A percentile compares a stretch with the other conserved stretches of the same genome.
phyloP scores from a whole-genome alignment of 495 filamentous ascomycete species.

The Bacidia rubella region DNA sequence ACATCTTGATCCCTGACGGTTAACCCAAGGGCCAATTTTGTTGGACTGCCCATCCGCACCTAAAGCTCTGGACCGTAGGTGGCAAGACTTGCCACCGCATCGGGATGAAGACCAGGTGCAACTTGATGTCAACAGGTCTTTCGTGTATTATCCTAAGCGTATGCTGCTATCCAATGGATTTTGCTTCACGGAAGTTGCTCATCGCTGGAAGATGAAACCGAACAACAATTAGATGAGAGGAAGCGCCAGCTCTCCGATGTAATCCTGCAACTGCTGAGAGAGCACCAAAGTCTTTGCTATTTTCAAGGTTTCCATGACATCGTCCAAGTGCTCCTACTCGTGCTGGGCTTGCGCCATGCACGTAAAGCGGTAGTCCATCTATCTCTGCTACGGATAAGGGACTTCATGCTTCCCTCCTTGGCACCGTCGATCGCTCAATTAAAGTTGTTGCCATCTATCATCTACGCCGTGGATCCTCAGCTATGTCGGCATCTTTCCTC shows the following conservation, averaged over 20 bases:
- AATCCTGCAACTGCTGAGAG: constrained; percentile 62
- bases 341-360: constrained; percentile 47
- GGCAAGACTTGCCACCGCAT: constrained; percentile 49
- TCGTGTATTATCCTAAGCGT: constrained; percentile 90
- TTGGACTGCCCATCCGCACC: constrained; percentile 39
- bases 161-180: constrained; percentile 6
- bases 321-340: constrained; percentile 86
- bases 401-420: constrained; percentile 95
- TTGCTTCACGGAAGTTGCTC: constrained; percentile 16
- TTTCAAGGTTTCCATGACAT: constrained; percentile 99
- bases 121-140: constrained; percentile 88
- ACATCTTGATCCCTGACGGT: constrained; percentile 3
- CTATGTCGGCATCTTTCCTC: constrained; percentile 59
- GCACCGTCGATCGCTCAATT: constrained; percentile 69
- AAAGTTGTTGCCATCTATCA: constrained; percentile 66
- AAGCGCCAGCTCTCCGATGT: constrained; percentile 61
- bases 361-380: constrained; percentile 55
- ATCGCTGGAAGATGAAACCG: constrained; percentile 23
- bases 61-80: constrained; percentile 23
- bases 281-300: constrained; percentile 78
- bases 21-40: constrained; percentile 57
- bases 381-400: constrained; percentile 77
- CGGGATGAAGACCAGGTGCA: constrained; percentile 78
- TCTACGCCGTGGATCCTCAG: constrained; percentile 50
- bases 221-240: constrained; percentile 46